phyloP scores from a whole-genome alignment of 768 basidiomycete genomes.

The Naganishia onofrii region DNA sequence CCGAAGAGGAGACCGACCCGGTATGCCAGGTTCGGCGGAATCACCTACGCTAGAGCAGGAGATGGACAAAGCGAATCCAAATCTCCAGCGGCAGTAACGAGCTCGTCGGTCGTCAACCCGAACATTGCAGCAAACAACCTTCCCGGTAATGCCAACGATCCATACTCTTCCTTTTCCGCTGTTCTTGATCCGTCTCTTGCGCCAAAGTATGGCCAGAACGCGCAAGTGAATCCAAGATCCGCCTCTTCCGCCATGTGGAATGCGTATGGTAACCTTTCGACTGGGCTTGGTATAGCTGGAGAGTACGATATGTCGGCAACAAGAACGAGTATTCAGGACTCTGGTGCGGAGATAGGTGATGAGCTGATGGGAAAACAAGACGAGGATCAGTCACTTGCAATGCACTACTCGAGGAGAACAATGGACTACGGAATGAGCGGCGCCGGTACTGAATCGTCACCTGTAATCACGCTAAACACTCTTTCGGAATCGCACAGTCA shows the following conservation, averaged over 20 bases:
- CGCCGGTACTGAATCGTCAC: conserved; percentile 3
- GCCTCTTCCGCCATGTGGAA: background rate
- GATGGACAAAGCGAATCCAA: background rate
- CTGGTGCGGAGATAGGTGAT: background rate
- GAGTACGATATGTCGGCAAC: conserved; percentile 18
- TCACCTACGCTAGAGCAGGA: background rate
- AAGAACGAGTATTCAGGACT: conserved; percentile 3
- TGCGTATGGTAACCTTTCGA: background rate
- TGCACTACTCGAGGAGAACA: background rate
- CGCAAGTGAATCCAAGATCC: background rate
- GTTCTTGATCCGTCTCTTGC: background rate
- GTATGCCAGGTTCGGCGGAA: background rate
- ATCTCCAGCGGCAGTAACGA: background rate
- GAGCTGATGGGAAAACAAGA: background rate
- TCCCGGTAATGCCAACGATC: background rate
- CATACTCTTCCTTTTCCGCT: background rate
- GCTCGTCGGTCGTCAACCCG: background rate
- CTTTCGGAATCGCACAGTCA: background rate
- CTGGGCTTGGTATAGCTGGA: background rate
- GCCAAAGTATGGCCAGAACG: background rate
- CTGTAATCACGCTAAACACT: background rate
- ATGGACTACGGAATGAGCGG: conserved; percentile 17
- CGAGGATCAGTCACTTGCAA: background rate
- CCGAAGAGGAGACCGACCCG: conserved; percentile 26
- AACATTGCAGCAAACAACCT: background rate